Base-by-base conservation (phyloP, 169 alveolate species). In the Plasmodium coatneyi region DNA sequence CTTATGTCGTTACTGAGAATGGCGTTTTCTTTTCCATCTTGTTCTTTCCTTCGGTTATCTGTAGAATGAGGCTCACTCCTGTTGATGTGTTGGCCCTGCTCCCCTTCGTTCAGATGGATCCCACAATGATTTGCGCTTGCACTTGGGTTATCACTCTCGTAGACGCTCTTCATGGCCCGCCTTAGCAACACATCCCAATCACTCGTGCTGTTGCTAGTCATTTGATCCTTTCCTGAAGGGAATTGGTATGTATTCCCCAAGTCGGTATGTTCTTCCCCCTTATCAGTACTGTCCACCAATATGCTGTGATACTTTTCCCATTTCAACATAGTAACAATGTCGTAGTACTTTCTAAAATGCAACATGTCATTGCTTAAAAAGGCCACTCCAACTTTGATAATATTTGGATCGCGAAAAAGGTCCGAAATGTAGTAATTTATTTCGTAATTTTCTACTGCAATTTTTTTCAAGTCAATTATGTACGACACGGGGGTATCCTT, bases 311-410 rank as follows among this genome's bases (percentile, higher is more conserved):
- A 86, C 7, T 76, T 86, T 36, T 86, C 80, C 78, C 46, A 25
- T 2, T 25, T 14, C 46, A 86, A 19, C 93, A 86, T 86, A 32
- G 22, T 66, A n/a, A 52, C n/a, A 16, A 86, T 25, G 70, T 86
- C 93, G 32, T 86, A 86, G 36, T 49, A 86, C 70, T 86, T 86
- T 54, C 84, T 86, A 86, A 86, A 86, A 1, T 86, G 86, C 16
- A 86, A 41, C 86, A 86, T 86, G 43, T 86, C 93, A 43, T 86
- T 86, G 43, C 36, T 86, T 76, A 86, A 10, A 86, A 86, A 86
- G 6, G 93, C 93, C 14, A 86, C 93, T n/a, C 93, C 93, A 10
- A 86, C 80, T 76, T 86, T 86, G 1, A 86, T 86, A 86, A 86
- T 86, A 52, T 54, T 86, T 54, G 74, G 81, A 76, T 86, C 86